Evolutionary conservation across 257 asterid genomes (phyloP), one percentile per base, ranked within the genome.

Genomic region (Penstemon newberryi): DNA sequence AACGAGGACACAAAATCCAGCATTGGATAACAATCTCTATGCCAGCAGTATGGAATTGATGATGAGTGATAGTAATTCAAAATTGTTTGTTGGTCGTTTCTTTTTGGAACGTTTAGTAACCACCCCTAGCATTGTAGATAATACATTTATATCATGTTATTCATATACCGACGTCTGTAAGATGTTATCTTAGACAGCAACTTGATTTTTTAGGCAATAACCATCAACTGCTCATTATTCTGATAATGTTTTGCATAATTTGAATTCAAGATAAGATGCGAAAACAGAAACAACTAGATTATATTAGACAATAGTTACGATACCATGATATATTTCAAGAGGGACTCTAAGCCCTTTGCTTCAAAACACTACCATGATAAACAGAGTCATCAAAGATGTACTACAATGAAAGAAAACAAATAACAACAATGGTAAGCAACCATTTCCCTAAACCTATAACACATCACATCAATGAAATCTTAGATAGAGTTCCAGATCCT

Each of bases 21-120:
- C 66, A 41, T 36, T 49, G 85, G 83, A 18, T 70, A 88, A 64
- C 87, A 63, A 39, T 88, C 92, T 11, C 50, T 88, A 8, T 78
- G 82, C 74, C 84, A 84, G 69, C 79, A 69, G 56, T 91, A 90
- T 73, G 94, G 82, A 11, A 84, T 88, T 37, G 84, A 83, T 5
- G 88, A 84, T 6, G 83, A 82, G 63, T 72, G 74, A 75, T 56
- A 15, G 47, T 47, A 18, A 44, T 13, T 41, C n/a, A 13, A 7
- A 69, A 41, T 58, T 46, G 66, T 43, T 13, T 10, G 15, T 63
- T 11, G 18, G 18, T 15, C 18, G 18, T 15, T 15, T 15, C 18
- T 15, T 15, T 15, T 15, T 15, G 18, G 18, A 0, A 15, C 18
- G 18, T 15, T 15, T 15, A 15, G 18, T 15, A 15, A 15, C 18